Evolutionary conservation across 495 filamentous ascomycete species (phyloP).

Genomic region (Gamarada debralockiae): DNA sequence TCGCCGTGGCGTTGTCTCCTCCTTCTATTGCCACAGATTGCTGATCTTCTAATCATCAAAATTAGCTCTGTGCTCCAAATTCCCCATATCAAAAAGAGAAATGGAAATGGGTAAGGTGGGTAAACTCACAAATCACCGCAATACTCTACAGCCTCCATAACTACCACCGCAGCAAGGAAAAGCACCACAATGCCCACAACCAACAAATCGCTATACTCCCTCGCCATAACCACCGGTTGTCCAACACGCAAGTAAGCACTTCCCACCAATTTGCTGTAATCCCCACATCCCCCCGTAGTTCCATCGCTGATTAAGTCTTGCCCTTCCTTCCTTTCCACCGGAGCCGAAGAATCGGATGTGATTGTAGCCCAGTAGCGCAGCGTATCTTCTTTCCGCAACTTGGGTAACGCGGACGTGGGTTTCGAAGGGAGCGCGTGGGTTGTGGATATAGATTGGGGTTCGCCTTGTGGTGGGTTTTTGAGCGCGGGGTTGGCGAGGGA

Average conservation of each 20-base stretch:
- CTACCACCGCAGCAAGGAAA: constrained; percentile 31
- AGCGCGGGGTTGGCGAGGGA: constrained; percentile 9
- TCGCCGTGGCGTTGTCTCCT: constrained; percentile 11
- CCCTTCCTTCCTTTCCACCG: background rate
- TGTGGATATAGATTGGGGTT: background rate
- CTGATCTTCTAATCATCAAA: constrained; percentile 4
- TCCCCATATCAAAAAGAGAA: background rate
- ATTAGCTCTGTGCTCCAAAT: background rate
- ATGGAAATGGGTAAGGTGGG: background rate
- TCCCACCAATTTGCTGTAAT: too few relatives aligned
- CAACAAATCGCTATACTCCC: constrained; percentile 38
- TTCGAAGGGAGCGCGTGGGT: constrained; percentile 9
- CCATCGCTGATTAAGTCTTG: background rate
- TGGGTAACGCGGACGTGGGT: constrained; percentile 14
- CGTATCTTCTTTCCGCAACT: constrained; percentile 16
- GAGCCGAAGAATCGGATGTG: background rate
- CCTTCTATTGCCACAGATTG: background rate
- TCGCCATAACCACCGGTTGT: constrained; percentile 6
- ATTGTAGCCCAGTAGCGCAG: constrained; percentile 13
- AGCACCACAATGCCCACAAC: constrained; percentile 30
- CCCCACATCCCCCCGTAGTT: background rate
- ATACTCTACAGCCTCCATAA: constrained; percentile 32
- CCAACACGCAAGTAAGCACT: background rate
- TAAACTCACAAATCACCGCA: constrained; percentile 30
- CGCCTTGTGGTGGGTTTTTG: background rate